Percentiles rank a stretch among this genome's conserved stretches.
Evolutionary conservation across 192 early-diverging fungal species (phyloP).

Genomic region (Obelidium mucronatum): DNA sequence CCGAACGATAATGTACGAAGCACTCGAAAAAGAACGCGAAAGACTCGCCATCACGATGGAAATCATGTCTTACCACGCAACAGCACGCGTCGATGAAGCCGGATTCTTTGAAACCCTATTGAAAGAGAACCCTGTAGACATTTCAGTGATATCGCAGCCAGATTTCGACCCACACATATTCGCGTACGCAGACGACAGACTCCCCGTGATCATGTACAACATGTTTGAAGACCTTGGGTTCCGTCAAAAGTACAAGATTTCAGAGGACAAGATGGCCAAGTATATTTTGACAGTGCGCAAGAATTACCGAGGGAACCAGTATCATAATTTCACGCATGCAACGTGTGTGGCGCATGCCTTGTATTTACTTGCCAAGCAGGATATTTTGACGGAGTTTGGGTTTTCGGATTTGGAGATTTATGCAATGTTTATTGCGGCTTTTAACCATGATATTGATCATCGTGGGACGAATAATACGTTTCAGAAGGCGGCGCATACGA

Average conservation of each 20-base stretch:
- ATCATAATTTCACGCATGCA: slow-evolving; percentile 62
- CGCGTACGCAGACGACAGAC: slow-evolving; percentile 36
- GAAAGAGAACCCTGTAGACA: not conserved
- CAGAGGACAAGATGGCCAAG: slow-evolving; percentile 39
- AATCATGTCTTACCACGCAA: slow-evolving; percentile 55
- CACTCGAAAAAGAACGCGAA: slow-evolving; percentile 39
- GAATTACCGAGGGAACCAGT: slow-evolving; percentile 52
- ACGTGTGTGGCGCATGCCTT: slow-evolving; percentile 50
- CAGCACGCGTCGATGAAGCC: slow-evolving; percentile 35
- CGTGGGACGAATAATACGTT: slow-evolving; percentile 60
- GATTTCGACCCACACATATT: slow-evolving; percentile 46
- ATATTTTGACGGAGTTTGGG: slow-evolving; percentile 1
- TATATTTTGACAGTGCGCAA: slow-evolving; percentile 54
- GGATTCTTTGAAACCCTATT: slow-evolving; percentile 31
- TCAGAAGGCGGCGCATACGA: slow-evolving; percentile 50
- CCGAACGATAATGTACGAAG: slow-evolving; percentile 46
- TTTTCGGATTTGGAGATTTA: slow-evolving; percentile 47
- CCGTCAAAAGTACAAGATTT: slow-evolving; percentile 36
- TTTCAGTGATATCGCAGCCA: slow-evolving; percentile 3
- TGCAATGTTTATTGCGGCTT: slow-evolving; percentile 52
- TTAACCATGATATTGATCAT: slow-evolving; percentile 62
- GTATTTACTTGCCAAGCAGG: slow-evolving; percentile 29
- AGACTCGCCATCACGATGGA: slow-evolving; percentile 47
- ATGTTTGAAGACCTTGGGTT: slow-evolving; percentile 50
- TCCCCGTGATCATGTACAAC: slow-evolving; percentile 39